Evolutionary conservation across 805 yeast species (phyloP).

Genomic region (Zygotorulaspora florentina): DNA sequence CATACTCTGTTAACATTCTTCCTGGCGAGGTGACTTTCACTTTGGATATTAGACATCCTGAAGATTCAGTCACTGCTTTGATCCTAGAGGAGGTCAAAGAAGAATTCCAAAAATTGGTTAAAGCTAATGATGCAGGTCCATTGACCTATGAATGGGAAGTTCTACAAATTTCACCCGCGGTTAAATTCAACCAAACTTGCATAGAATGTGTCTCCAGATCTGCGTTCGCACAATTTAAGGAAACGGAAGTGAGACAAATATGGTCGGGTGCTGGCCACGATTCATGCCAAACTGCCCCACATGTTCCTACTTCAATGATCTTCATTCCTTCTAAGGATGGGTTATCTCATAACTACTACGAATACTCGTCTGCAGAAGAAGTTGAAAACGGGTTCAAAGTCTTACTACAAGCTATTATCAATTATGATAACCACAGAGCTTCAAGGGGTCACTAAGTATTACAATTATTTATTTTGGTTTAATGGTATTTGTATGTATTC

Average conservation of each 20-base stretch:
- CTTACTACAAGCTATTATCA: slow-evolving; percentile 46
- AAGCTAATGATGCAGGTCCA: slow-evolving; percentile 29
- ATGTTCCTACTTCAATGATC: slow-evolving; percentile 68
- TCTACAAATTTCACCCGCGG: slow-evolving; percentile 51
- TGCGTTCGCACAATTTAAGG: slow-evolving; percentile 48
- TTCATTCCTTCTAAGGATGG: slow-evolving; percentile 69
- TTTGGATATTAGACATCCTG: slow-evolving; percentile 55
- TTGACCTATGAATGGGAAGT: slow-evolving; percentile 41
- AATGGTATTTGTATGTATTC: slow-evolving; percentile 1
- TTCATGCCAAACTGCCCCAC: slow-evolving; percentile 52
- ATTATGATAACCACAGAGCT: slow-evolving; percentile 36
- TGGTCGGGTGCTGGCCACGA: slow-evolving; percentile 75
- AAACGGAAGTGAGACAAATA: slow-evolving; percentile 42
- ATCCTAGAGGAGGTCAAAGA: slow-evolving; percentile 40
- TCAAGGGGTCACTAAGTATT: slow-evolving; percentile 14
- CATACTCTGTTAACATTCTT: slow-evolving; percentile 63
- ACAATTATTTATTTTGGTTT: not conserved
- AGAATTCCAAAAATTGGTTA: slow-evolving; percentile 38
- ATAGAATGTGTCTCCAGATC: slow-evolving; percentile 49
- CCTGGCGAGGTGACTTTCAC: slow-evolving; percentile 59
- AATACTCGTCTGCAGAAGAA: slow-evolving; percentile 61
- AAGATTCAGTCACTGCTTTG: slow-evolving; percentile 40
- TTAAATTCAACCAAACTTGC: slow-evolving; percentile 51
- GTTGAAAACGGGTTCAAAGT: slow-evolving; percentile 58
- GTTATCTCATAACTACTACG: slow-evolving; percentile 62